Evolutionary conservation across 2,329 filamentous ascomycete species (phyloP).

Genomic region (Ophiostoma sp.): DNA sequence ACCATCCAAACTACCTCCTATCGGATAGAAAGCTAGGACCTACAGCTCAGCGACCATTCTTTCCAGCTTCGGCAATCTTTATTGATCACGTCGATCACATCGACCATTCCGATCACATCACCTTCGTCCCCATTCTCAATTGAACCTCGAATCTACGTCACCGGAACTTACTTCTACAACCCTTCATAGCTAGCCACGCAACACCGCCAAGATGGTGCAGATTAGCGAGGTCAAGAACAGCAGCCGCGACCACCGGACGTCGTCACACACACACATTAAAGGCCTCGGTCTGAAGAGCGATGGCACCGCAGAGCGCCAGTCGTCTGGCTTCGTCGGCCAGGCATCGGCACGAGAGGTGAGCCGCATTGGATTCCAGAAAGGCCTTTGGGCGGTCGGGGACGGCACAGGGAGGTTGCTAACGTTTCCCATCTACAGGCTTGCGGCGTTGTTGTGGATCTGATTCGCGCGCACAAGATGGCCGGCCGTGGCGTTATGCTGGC

Average conservation of each 20-base stretch:
- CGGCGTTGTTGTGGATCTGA: constrained; percentile 91
- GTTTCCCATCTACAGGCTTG: constrained; percentile 57
- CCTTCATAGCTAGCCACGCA: neutral
- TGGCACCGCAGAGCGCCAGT: constrained; percentile 75
- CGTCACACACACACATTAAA: constrained; percentile 96
- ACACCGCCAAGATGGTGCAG: constrained; percentile 60
- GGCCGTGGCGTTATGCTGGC: constrained; percentile 89
- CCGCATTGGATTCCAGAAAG: no score
- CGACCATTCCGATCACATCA: neutral
- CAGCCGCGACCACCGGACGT: constrained; percentile 90
- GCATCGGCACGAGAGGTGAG: constrained; percentile 77
- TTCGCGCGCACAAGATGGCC: constrained; percentile 95
- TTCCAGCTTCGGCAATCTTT: neutral
- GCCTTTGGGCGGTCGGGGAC: no score
- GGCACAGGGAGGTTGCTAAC: neutral
- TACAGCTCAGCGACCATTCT: neutral
- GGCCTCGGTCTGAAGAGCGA: constrained; percentile 81
- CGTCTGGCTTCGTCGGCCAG: constrained; percentile 86
- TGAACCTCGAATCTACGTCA: neutral
- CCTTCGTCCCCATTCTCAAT: neutral
- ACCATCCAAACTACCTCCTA: neutral
- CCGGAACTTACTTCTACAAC: neutral
- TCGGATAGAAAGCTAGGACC: neutral
- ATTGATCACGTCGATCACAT: neutral
- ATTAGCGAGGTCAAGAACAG: constrained; percentile 94